A percentile compares a stretch with the other conserved stretches of the same genome.
Conservation (phyloP, 1,284 basidiomycete genomes). For the Cryptococcus sp. region DNA sequence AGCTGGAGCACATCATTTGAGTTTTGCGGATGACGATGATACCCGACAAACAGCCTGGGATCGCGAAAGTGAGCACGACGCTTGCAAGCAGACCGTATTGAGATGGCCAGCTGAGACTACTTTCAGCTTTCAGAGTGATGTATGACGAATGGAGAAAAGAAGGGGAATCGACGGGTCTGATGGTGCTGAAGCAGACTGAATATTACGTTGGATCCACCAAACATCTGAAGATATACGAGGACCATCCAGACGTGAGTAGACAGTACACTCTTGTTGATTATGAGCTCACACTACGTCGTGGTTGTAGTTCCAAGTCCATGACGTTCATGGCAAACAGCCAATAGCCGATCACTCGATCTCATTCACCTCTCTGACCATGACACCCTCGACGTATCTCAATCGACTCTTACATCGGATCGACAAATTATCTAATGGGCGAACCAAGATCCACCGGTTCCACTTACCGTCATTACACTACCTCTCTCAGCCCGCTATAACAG, state of each 20-base stretch:
- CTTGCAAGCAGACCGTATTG: neutral
- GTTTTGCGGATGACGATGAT: conserved; percentile 49
- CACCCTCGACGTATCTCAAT: conserved; percentile 45
- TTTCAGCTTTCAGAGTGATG: conserved; percentile 41
- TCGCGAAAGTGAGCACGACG: conserved; percentile 33
- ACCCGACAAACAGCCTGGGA: conserved; percentile 42
- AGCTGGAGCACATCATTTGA: conserved; percentile 52
- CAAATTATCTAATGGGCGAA: conserved; percentile 16
- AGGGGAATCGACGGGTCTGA: conserved; percentile 42
- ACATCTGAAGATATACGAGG: conserved; percentile 49
- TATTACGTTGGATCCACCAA: conserved; percentile 38
- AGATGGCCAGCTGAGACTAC: conserved; percentile 3
- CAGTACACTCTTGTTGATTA: too few relatives aligned
- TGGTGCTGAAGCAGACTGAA: conserved; percentile 49
- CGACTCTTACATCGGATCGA: conserved; percentile 25
- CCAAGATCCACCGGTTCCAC: conserved; percentile 31
- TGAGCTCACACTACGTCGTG: too few relatives aligned
- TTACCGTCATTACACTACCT: conserved; percentile 28
- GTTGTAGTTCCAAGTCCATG: too few relatives aligned
- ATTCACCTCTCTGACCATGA: conserved; percentile 52
- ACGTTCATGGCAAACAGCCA: conserved; percentile 9
- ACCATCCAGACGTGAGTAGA: conserved; percentile 46
- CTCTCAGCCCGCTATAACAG: conserved; percentile 10
- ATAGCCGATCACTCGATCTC: conserved; percentile 40
- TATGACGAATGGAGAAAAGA: conserved; percentile 36